Percentiles rank a stretch among this genome's conserved stretches.
These are phyloP conservation scores for Aegilops bicornis DNA, from an alignment of 176 grass and related monocot species.

Conservation along the genomic window DNA sequence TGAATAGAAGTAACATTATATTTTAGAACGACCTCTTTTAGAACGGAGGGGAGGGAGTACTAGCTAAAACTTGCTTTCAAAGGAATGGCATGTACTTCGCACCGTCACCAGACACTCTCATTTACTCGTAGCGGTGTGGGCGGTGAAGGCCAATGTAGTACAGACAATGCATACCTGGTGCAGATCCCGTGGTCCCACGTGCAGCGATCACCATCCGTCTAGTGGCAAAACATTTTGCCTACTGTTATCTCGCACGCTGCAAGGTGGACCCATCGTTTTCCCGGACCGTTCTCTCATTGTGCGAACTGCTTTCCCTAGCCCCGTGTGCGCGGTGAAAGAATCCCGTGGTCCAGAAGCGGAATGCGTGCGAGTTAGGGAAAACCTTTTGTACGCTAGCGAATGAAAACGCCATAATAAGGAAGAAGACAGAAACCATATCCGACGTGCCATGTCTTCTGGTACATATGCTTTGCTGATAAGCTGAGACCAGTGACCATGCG, in stretches of 20 bases:
- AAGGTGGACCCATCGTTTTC: neutral
- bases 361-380: neutral
- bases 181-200: conserved; percentile 9
- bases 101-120: neutral
- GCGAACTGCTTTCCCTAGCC: neutral
- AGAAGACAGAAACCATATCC: neutral
- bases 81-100: neutral
- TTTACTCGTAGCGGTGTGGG: conserved; percentile 29
- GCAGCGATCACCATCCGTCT: neutral
- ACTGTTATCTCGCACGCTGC: neutral
- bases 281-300: neutral
- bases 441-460: conserved; percentile 10
- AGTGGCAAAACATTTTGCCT: neutral
- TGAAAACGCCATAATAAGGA: neutral
- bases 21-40: too few species aligned
- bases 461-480: neutral
- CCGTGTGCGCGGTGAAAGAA: neutral
- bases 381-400: neutral
- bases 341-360: neutral
- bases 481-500: neutral
- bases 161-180: conserved; percentile 20
- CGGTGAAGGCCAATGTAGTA: neutral
- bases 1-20: too few species aligned
- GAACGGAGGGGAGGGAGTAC: too few species aligned
- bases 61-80: neutral